Percentiles rank a stretch among this genome's conserved stretches.
Evolutionary conservation across 352 stramenopile genomes (phyloP).

Genomic region (Blastocystis sp.): DNA sequence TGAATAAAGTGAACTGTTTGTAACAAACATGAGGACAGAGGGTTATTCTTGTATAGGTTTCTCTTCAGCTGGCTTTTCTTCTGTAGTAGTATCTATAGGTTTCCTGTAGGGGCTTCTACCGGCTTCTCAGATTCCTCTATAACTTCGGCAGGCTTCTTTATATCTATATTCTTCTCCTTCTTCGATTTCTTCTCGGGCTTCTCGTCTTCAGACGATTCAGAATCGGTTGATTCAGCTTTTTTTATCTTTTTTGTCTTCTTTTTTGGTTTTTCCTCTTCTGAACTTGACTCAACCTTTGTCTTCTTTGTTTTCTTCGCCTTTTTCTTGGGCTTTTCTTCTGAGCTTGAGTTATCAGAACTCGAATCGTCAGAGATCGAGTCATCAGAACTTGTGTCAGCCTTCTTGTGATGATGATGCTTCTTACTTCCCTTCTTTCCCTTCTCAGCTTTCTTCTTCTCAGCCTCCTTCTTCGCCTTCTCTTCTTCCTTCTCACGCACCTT

Average conservation of each 20-base stretch:
- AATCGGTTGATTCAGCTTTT: slow-evolving; percentile 10
- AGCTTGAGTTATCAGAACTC: not conserved
- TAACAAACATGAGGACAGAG: not conserved
- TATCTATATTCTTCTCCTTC: not conserved
- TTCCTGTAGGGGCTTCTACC: not conserved
- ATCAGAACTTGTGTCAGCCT: not conserved
- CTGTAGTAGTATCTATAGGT: no score
- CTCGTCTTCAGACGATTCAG: not conserved
- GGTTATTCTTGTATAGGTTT: slow-evolving; percentile 42
- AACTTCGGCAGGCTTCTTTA: no score
- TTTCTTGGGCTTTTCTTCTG: slow-evolving; percentile 55
- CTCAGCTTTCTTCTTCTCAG: slow-evolving; percentile 36
- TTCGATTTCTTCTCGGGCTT: slow-evolving; percentile 43
- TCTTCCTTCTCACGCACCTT: slow-evolving; percentile 58
- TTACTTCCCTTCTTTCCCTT: slow-evolving; percentile 33
- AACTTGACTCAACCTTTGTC: not conserved
- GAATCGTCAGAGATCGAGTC: not conserved
- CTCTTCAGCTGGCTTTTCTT: not conserved
- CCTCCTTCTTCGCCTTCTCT: slow-evolving; percentile 57
- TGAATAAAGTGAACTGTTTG: not conserved
- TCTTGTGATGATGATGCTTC: slow-evolving; percentile 32
- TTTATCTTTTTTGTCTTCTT: slow-evolving; percentile 55
- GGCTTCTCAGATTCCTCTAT: slow-evolving; percentile 17
- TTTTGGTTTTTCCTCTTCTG: slow-evolving; percentile 50
- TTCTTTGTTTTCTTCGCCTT: slow-evolving; percentile 64